Evolutionary conservation across 352 stramenopile genomes (phyloP).

Genomic region (Pilasporangium apinafurcum): DNA sequence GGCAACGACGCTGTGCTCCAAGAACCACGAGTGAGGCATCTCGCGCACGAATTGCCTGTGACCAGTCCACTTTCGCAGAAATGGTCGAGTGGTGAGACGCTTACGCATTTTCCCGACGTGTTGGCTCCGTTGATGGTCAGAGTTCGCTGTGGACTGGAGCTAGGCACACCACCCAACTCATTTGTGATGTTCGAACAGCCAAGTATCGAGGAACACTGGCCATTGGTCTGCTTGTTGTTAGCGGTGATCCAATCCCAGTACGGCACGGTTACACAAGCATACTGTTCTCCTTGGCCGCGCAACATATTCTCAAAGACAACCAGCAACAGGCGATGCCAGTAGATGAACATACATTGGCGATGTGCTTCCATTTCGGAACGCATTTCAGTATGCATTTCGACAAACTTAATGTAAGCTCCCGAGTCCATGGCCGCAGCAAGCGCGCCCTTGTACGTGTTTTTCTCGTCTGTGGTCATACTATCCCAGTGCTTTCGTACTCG

Average conservation of each 20-base stretch:
- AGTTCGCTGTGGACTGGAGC: slow-evolving; percentile 4
- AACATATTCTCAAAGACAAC: slow-evolving; percentile 81
- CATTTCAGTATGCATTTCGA: slow-evolving; percentile 61
- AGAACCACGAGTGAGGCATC: slow-evolving; percentile 41
- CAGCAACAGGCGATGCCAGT: slow-evolving; percentile 72
- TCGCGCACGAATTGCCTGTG: slow-evolving; percentile 14
- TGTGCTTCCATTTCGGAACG: slow-evolving; percentile 41
- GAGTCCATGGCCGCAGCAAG: slow-evolving; percentile 16
- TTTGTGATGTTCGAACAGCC: slow-evolving; percentile 33
- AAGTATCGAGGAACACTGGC: slow-evolving; percentile 32
- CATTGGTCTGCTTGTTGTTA: slow-evolving; percentile 22
- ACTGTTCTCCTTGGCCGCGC: slow-evolving; percentile 36
- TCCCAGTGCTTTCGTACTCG: slow-evolving; percentile 17
- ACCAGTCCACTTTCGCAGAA: slow-evolving; percentile 40
- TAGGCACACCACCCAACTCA: slow-evolving; percentile 25
- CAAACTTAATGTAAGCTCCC: slow-evolving; percentile 29
- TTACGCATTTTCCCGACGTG: slow-evolving; percentile 30
- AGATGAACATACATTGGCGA: slow-evolving; percentile 73
- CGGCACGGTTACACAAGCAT: slow-evolving; percentile 66
- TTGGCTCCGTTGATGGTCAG: slow-evolving; percentile 39
- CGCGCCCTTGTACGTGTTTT: slow-evolving; percentile 9
- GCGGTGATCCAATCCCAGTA: slow-evolving; percentile 76
- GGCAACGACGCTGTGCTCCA: slow-evolving; percentile 28
- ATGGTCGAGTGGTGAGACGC: slow-evolving; percentile 25
- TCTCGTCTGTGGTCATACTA: slow-evolving; percentile 4